phyloP scores from a whole-genome alignment of 768 basidiomycete genomes.

The Naganishia friedmannii region DNA sequence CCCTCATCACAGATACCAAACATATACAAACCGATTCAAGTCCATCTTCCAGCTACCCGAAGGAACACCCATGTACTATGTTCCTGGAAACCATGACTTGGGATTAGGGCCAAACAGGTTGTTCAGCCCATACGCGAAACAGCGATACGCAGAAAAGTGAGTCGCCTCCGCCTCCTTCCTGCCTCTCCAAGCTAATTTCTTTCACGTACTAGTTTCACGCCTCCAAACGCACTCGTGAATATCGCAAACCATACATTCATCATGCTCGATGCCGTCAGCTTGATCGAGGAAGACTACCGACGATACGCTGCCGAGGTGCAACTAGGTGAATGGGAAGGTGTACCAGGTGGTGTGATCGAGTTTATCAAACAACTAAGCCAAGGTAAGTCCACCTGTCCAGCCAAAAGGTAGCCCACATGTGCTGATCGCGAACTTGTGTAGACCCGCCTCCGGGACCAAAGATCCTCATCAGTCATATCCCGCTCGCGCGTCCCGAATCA shows the following conservation, averaged over 20 bases:
- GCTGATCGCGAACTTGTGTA: conserved; percentile 34
- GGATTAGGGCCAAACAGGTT: conserved; percentile 33
- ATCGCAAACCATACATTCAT: conserved; percentile 58
- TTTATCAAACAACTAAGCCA: conserved; percentile 50
- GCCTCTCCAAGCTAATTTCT: conserved; percentile 56
- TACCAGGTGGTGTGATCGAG: conserved; percentile 51
- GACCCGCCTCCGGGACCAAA: conserved; percentile 55
- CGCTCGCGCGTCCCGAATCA: conserved; percentile 70
- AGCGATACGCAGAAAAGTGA: conserved; percentile 20
- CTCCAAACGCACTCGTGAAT: conserved; percentile 60
- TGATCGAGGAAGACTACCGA: conserved; percentile 51
- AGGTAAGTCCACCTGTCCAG: conserved; percentile 43
- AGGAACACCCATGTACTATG: conserved; percentile 62
- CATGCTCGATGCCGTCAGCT: conserved; percentile 46
- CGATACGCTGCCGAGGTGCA: conserved; percentile 51
- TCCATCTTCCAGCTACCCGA: conserved; percentile 63
- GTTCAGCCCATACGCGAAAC: conserved; percentile 25
- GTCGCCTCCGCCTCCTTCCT: conserved; percentile 47
- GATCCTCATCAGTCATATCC: conserved; percentile 83
- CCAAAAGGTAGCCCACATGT: conserved; percentile 39
- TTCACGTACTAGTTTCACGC: conserved; percentile 68
- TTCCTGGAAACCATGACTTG: conserved; percentile 89
- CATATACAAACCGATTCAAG: conserved; percentile 66
- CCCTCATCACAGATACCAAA: conserved; percentile 62
- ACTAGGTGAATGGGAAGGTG: conserved; percentile 54